phyloP scores from a whole-genome alignment of 2,329 filamentous ascomycete species.

The Xenosphaeropsis pyriputrescens region DNA sequence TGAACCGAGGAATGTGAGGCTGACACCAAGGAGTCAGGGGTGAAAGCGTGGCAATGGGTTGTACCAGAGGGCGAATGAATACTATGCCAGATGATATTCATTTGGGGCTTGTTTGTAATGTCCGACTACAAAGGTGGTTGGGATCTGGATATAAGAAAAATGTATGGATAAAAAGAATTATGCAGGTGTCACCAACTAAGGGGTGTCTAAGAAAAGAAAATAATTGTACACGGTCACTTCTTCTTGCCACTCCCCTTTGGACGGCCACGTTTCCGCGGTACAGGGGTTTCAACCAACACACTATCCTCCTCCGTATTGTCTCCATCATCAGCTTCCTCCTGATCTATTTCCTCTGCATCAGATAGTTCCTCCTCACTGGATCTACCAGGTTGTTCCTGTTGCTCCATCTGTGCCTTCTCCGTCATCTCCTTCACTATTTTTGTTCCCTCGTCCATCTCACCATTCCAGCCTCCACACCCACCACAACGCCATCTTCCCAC shows the following conservation, averaged over 20 bases:
- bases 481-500: constrained; percentile 81
- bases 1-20: too few relatives aligned
- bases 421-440: constrained; percentile 56
- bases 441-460: constrained; percentile 61
- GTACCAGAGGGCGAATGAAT: too few relatives aligned
- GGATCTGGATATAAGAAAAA: too few relatives aligned
- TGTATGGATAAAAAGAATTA: too few relatives aligned
- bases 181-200: too few relatives aligned
- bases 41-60: too few relatives aligned
- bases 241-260: background rate
- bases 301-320: background rate
- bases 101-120: too few relatives aligned
- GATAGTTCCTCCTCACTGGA: background rate
- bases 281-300: background rate
- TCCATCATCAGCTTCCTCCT: background rate
- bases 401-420: constrained; percentile 11
- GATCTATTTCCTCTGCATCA: background rate
- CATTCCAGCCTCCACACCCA: constrained; percentile 71
- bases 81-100: too few relatives aligned
- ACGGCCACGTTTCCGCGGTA: background rate
- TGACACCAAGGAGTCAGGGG: too few relatives aligned
- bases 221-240: background rate
- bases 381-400: constrained; percentile 1
- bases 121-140: too few relatives aligned
- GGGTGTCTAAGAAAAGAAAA: too few relatives aligned